Conservation (phyloP, 2,329 filamentous ascomycete genomes). For the Sclerotinia trifoliorum region DNA sequence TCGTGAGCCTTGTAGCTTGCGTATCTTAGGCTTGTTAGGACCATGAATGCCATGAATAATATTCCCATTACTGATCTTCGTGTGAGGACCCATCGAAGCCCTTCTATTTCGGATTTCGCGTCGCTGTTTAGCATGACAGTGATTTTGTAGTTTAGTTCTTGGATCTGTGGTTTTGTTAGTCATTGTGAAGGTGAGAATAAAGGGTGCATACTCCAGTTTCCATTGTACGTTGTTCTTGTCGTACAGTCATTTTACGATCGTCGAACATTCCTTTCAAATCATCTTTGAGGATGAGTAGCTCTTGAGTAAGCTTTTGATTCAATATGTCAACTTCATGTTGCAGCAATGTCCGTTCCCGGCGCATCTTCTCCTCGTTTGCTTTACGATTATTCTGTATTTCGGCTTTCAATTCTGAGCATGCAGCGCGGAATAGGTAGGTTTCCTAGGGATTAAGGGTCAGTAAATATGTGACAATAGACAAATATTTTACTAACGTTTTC, state of each 20-base stretch:
- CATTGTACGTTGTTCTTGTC: conserved; percentile 80
- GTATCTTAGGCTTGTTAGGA: conserved; percentile 59
- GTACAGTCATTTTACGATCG: conserved; percentile 87
- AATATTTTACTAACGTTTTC: conserved; percentile 61
- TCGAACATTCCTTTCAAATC: conserved; percentile 96
- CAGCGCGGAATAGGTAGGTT: conserved; percentile 88
- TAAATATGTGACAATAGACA: neutral
- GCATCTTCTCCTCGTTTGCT: conserved; percentile 74
- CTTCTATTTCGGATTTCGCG: conserved; percentile 87
- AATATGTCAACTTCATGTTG: conserved; percentile 96
- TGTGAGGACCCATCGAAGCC: conserved; percentile 80
- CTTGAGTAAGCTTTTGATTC: conserved; percentile 79
- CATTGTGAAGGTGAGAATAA: neutral
- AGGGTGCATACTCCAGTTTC: conserved; percentile 70
- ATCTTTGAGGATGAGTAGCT: conserved; percentile 78
- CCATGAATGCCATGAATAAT: conserved; percentile 62
- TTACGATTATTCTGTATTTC: conserved; percentile 79
- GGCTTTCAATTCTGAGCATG: conserved; percentile 85
- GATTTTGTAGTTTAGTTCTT: conserved; percentile 96
- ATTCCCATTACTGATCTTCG: conserved; percentile 63
- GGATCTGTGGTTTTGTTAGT: conserved; percentile 55
- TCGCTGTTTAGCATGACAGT: conserved; percentile 87
- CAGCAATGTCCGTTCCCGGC: conserved; percentile 78
- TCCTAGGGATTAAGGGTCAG: conserved; percentile 49
- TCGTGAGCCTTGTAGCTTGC: conserved; percentile 50